Conservation (phyloP, 257 asterid genomes). For the Solanum piurae region DNA sequence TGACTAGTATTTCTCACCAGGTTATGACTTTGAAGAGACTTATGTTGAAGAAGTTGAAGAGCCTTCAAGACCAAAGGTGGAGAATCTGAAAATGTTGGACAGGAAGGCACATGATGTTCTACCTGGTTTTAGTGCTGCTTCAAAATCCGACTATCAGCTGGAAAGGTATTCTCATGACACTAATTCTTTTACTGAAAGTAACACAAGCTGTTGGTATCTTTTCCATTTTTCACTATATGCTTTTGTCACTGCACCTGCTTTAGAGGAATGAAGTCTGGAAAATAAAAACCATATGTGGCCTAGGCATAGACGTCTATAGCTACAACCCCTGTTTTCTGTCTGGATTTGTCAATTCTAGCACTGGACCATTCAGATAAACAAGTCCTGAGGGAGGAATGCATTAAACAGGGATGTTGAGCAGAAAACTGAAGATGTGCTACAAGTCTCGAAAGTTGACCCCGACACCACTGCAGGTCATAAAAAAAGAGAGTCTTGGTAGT, state of each 20-base stretch:
- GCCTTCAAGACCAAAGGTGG: constrained; percentile 44
- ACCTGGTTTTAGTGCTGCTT: constrained; percentile 69
- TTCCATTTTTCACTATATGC: background rate
- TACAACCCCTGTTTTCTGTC: background rate
- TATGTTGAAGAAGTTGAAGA: constrained; percentile 84
- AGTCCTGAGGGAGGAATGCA: background rate
- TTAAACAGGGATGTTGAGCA: background rate
- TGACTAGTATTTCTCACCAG: constrained; percentile 27
- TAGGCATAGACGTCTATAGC: background rate
- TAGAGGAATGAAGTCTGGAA: background rate
- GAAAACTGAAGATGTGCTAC: background rate
- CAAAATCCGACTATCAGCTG: constrained; percentile 44
- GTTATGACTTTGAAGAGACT: constrained; percentile 63
- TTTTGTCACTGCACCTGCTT: background rate
- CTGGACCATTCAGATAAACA: background rate
- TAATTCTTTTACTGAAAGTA: background rate
- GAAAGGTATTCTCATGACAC: constrained; percentile 44
- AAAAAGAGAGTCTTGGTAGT: background rate
- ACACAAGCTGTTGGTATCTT: background rate
- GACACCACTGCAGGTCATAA: too few species aligned
- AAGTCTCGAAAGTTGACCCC: too few species aligned
- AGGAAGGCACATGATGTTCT: constrained; percentile 47
- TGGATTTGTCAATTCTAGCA: background rate
- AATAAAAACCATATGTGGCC: background rate
- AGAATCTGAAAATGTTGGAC: constrained; percentile 47